These are phyloP conservation scores for Aspergillus ostianus DNA, from an alignment of 495 filamentous ascomycete genomes.

Conservation along the genomic window DNA sequence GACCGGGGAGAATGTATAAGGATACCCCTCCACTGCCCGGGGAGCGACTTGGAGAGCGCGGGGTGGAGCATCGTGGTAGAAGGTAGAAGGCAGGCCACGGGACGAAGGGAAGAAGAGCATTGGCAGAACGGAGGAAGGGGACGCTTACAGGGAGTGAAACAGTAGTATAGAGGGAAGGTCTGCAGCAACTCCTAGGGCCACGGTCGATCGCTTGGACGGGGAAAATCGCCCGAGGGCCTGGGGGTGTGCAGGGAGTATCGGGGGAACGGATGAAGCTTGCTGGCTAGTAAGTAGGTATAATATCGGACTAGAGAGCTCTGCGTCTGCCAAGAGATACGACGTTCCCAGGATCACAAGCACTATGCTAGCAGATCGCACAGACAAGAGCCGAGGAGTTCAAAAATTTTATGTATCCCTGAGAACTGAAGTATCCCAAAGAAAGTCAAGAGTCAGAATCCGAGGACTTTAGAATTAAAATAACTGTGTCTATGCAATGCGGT, in stretches of 20 bases:
- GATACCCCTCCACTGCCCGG: conserved; percentile 12
- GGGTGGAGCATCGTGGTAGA: conserved; percentile 8
- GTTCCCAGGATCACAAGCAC: neutral
- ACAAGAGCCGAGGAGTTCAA: neutral
- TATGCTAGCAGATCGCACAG: neutral
- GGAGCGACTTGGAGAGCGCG: conserved; percentile 11
- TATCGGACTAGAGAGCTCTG: conserved; percentile 13
- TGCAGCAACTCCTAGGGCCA: conserved; percentile 6
- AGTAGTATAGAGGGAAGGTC: conserved; percentile 5
- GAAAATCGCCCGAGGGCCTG: conserved; percentile 19
- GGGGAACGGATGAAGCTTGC: conserved; percentile 40
- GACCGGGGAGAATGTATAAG: conserved; percentile 5
- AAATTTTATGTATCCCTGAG: neutral
- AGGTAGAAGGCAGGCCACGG: conserved; percentile 7
- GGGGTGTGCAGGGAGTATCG: conserved; percentile 22
- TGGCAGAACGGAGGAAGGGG: conserved; percentile 24
- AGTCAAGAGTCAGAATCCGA: neutral
- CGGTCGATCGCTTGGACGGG: conserved; percentile 17
- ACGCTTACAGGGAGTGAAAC: conserved; percentile 19
- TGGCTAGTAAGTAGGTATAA: conserved; percentile 14
- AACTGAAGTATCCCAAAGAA: neutral
- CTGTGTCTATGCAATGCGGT: neutral
- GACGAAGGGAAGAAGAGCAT: conserved; percentile 18
- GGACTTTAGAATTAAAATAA: neutral
- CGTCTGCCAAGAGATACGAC: conserved; percentile 16